Base-by-base conservation (phyloP, 2,329 filamentous ascomycete genomes). In the Nothophoma quercina region DNA sequence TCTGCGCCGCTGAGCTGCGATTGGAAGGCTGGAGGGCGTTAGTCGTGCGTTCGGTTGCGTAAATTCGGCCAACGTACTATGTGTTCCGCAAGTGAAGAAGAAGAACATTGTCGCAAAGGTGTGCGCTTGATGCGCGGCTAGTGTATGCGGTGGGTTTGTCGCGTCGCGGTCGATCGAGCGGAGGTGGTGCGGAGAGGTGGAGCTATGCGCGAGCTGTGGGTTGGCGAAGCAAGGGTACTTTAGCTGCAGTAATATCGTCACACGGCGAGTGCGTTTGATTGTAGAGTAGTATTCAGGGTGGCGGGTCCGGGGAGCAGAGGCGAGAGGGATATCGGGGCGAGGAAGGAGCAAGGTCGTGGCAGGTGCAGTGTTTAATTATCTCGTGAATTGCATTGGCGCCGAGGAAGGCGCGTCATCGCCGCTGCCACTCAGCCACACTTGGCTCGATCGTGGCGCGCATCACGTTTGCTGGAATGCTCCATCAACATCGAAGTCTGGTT, bases 81-180 rank as follows among this genome's bases (percentile, higher is more conserved):
- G 78, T 16, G 76, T 77, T 52, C 79, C 79, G 63, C 78, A 81
- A 0, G 78, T 80, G 62, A 81, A 80, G 70, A 81, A 75, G 73
- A 81, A 78, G 65, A 77, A 77, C 75, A 78, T 77, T 63, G 12
- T 12, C 23, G 38, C 25, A 2, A 12, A n/a, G 39, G 30, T 15
- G n/a, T 35, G 43, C 30, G 39, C 33, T 40, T 21, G 23, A n/a
- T 25, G 35, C n/a, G 43, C 50, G 25, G 36, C 32, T 39, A 25
- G 21, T 29, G 9, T 32, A 1, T 25, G 46, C 32, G 4, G 9
- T 29, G 26, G 12, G 5, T 32, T 36, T 6, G 36, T 7, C 15
- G 42, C 13, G 36, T 53, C 22, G 42, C 25, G 25, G 30, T 23
- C 40, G 38, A 33, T 46, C 40, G 41, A 33, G 52, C 41, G 51